These are phyloP conservation scores for Ilex aquifolium DNA, from an alignment of 257 asterid genomes.

Conservation along the genomic window DNA sequence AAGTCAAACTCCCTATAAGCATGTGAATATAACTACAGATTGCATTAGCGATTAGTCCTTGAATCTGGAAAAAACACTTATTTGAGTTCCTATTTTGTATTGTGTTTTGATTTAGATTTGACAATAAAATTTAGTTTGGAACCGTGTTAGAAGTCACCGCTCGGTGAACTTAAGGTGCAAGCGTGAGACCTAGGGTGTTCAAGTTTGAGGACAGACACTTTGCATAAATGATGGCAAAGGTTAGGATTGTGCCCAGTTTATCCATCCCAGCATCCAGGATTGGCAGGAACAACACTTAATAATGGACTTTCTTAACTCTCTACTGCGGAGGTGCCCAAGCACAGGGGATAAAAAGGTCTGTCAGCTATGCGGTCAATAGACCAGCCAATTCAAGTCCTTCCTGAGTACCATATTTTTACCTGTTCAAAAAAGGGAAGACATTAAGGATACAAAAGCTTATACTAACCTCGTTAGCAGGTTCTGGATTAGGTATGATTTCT, in stretches of 20 bases:
- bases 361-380: background rate
- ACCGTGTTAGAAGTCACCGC: too few relatives aligned
- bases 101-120: too few relatives aligned
- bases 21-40: background rate
- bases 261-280: background rate
- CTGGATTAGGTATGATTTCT: conserved; percentile 60
- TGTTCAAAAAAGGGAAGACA: too few relatives aligned
- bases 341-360: background rate
- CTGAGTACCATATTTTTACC: too few relatives aligned
- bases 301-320: background rate
- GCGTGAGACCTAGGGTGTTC: too few relatives aligned
- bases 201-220: too few relatives aligned
- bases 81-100: too few relatives aligned
- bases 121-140: too few relatives aligned
- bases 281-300: background rate
- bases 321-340: background rate
- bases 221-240: background rate
- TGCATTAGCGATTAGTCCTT: background rate
- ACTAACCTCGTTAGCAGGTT: conserved; percentile 69
- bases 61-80: too few relatives aligned
- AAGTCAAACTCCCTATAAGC: background rate
- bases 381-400: background rate
- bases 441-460: conserved; percentile 1
- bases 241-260: background rate
- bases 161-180: too few relatives aligned